A percentile compares a stretch with the other conserved stretches of the same genome.
Evolutionary conservation across 2,329 filamentous ascomycete species (phyloP).

Genomic region (Incumbomyces delicatus): DNA sequence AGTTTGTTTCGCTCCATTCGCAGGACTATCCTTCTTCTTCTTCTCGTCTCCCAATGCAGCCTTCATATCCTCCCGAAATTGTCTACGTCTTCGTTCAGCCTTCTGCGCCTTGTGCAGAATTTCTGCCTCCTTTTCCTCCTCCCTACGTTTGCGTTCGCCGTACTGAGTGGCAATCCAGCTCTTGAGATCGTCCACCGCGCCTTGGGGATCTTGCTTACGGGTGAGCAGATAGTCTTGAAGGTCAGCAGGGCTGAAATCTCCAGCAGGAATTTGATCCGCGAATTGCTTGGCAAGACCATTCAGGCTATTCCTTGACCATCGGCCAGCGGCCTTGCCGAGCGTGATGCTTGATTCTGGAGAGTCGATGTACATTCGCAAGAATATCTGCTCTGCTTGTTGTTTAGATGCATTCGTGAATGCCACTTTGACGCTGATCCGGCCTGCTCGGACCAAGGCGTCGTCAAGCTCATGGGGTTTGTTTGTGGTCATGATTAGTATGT

Average conservation of each 20-base stretch:
- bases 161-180: conserved; percentile 27
- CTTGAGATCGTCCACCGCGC: conserved; percentile 35
- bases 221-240: conserved; percentile 44
- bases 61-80: conserved; percentile 8
- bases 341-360: conserved; percentile 4
- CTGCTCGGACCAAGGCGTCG: conserved; percentile 62
- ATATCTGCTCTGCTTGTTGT: conserved; percentile 23
- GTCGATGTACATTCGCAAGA: conserved; percentile 24
- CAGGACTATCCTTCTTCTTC: background rate
- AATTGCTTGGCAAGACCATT: conserved; percentile 36
- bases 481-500: conserved; percentile 73
- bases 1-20: background rate
- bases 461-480: conserved; percentile 67
- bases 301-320: conserved; percentile 20
- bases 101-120: conserved; percentile 4
- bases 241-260: conserved; percentile 42
- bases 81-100: conserved; percentile 6
- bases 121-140: conserved; percentile 16
- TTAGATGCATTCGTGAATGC: conserved; percentile 37
- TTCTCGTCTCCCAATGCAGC: conserved; percentile 4
- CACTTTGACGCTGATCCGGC: conserved; percentile 62
- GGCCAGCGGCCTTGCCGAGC: background rate
- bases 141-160: conserved; percentile 13
- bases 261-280: conserved; percentile 36
- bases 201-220: conserved; percentile 39